Conservation (phyloP, 495 filamentous ascomycete species). For the Podospora tetraspora region DNA sequence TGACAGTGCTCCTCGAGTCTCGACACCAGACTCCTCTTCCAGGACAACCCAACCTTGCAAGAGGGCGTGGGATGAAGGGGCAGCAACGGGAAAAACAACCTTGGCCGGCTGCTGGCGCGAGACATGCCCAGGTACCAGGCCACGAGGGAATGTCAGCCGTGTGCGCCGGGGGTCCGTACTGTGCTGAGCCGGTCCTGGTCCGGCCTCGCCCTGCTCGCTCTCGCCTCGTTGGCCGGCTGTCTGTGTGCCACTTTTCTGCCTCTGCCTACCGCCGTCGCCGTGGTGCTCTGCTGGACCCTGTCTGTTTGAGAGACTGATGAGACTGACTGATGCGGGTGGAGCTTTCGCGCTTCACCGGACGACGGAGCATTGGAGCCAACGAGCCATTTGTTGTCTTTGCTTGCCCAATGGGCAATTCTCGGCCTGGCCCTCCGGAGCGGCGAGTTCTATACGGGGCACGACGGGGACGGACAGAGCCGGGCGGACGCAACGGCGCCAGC, state of each 20-base stretch:
- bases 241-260: background rate
- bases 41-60: background rate
- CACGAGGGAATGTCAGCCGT: background rate
- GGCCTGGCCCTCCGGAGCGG: background rate
- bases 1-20: background rate
- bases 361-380: slow-evolving; percentile 12
- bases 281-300: slow-evolving; percentile 3
- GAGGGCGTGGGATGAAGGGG: background rate
- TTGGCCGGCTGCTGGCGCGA: background rate
- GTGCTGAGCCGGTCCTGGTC: background rate
- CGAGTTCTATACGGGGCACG: background rate
- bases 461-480: slow-evolving; percentile 9
- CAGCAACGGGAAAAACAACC: background rate
- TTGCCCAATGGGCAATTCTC: slow-evolving; percentile 6
- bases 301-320: background rate
- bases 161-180: slow-evolving; percentile 1
- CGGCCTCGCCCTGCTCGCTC: background rate
- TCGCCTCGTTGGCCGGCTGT: background rate
- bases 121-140: background rate
- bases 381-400: slow-evolving; percentile 20
- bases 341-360: slow-evolving; percentile 10
- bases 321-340: slow-evolving; percentile 15
- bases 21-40: background rate
- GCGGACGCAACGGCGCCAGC: background rate
- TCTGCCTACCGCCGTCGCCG: background rate